Percentiles rank a stretch among this genome's conserved stretches.
Conservation (phyloP, 2,329 filamentous ascomycete species). For the Aspergillus fructus region DNA sequence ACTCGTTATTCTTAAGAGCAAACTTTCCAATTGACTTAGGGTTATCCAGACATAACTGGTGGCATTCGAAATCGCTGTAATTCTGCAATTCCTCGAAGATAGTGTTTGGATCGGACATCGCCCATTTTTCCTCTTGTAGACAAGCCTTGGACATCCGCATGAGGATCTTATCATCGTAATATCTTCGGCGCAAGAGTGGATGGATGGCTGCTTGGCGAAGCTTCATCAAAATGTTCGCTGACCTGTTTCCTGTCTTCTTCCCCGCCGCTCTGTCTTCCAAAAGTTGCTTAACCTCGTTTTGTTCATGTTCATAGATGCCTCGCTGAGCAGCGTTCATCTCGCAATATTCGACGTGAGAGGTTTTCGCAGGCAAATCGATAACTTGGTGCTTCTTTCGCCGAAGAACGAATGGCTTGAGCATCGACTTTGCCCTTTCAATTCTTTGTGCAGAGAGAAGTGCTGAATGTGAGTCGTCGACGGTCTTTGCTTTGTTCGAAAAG, state of each 20-base stretch:
- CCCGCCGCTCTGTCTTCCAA: constrained; percentile 58
- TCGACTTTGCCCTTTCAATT: constrained; percentile 81
- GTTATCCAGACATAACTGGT: constrained; percentile 57
- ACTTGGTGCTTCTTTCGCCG: constrained; percentile 93
- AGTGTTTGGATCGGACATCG: constrained; percentile 49
- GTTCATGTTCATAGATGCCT: constrained; percentile 69
- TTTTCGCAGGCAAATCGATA: constrained; percentile 80
- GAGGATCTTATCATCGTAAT: constrained; percentile 74
- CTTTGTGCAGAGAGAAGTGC: constrained; percentile 83
- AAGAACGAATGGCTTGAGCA: constrained; percentile 92
- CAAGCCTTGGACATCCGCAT: constrained; percentile 75
- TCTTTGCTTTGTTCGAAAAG: constrained; percentile 88
- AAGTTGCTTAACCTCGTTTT: constrained; percentile 61
- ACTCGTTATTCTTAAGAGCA: constrained; percentile 59
- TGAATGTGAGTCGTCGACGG: constrained; percentile 69
- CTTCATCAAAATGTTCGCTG: constrained; percentile 77
- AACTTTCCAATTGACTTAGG: constrained; percentile 55
- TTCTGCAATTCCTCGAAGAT: constrained; percentile 55
- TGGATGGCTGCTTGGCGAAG: constrained; percentile 91
- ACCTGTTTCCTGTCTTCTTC: constrained; percentile 55
- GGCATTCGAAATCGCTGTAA: constrained; percentile 63
- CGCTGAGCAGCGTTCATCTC: constrained; percentile 72
- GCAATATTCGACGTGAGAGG: constrained; percentile 74
- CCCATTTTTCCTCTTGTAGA: constrained; percentile 64
- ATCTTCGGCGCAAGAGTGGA: constrained; percentile 78